Base-by-base conservation (phyloP, 2,329 filamentous ascomycete genomes). In the Neonectria magnoliae region DNA sequence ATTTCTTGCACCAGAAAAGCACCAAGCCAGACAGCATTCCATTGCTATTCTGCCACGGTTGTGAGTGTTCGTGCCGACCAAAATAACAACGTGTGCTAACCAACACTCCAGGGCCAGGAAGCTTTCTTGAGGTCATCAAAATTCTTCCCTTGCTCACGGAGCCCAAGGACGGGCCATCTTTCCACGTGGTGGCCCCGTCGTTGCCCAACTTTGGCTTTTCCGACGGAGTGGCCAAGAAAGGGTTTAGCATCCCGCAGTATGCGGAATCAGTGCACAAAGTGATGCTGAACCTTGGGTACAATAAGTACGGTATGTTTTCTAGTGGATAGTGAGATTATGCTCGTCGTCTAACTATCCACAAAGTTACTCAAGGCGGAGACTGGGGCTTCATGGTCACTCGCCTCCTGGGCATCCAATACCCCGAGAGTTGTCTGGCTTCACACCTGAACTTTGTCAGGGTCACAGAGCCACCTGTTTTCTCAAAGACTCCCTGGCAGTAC, bases 301-400 rank as follows among this genome's bases (percentile, higher is more conserved):
- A 75, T 2, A 71, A 74, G 57, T 79, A 79, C n/a, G 76, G 29
- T 29, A 29, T 29, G 29, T 29, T 29, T 29, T 7, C 6, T 0
- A 25, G 25, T 2, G 25, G 2, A 25, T 2, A 25, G 1, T 25
- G 25, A 25, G 25, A 25, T 25, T 25, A 25, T 25, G 25, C 25
- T 25, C 22, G 3, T 25, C 60, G 55, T 58, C 20, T 51, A 22
- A 51, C 31, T 3, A 16, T 2, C 20, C 4, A 4, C 5, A 16
- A 10, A 77, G 75, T 82, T 7, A 85, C 83, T 0, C 87, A 92
- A 77, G 90, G 89, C 67, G 91, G 91, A 29, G 91, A 93, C 73
- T 93, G 90, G 90, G 91, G 91, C 18, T 88, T 84, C 73, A 83
- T 84, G 70, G 86, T 93, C 69, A 90, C 89, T 11, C 85, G 91